Base-by-base conservation (phyloP, 176 grass and related monocot genomes). In the Avena eriantha region DNA sequence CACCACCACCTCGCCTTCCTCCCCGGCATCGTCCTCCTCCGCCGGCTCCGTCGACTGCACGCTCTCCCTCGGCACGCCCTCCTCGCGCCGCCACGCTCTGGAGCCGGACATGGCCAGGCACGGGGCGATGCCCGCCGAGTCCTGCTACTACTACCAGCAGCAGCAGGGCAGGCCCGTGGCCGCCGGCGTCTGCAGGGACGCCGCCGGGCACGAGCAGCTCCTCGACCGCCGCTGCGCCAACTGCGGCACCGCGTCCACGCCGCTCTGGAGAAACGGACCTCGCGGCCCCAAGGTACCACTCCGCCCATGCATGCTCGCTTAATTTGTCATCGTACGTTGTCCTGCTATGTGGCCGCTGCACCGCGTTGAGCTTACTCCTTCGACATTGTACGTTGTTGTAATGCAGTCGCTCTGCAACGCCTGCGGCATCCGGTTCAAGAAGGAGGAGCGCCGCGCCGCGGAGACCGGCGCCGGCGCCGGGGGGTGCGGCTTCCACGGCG, bases 181-280 rank as follows among this genome's bases (percentile, higher is more conserved):
- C 10, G 48, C 26, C 41, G 17, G 2, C 22, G 70, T 14, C 22
- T 34, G 1, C 17, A 39, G 50, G 66, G 8, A 31, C 34, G 21
- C 63, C 34, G 39, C 69, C 17, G 86, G 77, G 3, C 73, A 78
- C 33, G 89, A 83, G 1, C 16, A 68, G 78, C 34, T 82, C 13
- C 3, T 72, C 0, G 90, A 91, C 58, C 92, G 97, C 23, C 87
- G 94, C 72, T 99, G 97, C 87, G 94, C 94, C 54, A 99, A 99
- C 90, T 99, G 97, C 81, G 94, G 91, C 85, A 99, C 97, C 21
- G 76, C 94, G 70, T 99, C 97, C 0, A 99, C 97, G 45, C 97
- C 97, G 16, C 94, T 99, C 29, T 99, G 97, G 97, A 50, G 97
- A 51, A 99, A 99, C 64, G 97, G 97, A 2, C 97, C 97, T 10